Evolutionary conservation across 306 rosid species (phyloP).

Genomic region (Sicyos baderoa): DNA sequence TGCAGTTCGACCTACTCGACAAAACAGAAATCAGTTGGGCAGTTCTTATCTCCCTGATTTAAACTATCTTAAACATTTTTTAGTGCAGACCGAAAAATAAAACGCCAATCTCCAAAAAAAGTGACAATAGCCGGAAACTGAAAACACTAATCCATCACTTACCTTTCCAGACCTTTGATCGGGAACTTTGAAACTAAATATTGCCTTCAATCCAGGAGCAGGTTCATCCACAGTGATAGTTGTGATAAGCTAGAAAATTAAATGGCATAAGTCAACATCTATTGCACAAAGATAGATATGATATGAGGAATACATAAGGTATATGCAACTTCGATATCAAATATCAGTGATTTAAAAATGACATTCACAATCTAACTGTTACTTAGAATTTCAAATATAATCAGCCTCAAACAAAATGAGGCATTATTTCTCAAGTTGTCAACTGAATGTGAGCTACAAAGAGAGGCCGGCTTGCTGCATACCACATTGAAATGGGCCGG

Average conservation of each 20-base stretch:
- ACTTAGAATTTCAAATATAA: background rate
- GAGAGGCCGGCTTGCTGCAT: background rate
- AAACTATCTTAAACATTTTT: background rate
- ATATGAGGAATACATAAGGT: background rate
- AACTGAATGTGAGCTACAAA: background rate
- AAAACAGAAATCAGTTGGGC: conserved; percentile 22
- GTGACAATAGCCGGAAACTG: background rate
- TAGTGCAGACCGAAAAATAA: background rate
- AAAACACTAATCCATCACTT: conserved; percentile 17
- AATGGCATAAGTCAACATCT: conserved; percentile 12
- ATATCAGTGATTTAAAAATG: background rate
- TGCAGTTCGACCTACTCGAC: conserved; percentile 66
- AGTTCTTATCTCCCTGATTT: background rate
- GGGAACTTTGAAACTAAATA: conserved; percentile 65
- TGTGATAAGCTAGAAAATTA: conserved; percentile 44
- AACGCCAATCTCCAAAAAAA: too few species aligned
- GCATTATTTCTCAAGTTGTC: background rate
- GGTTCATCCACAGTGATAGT: conserved; percentile 65
- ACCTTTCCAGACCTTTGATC: conserved; percentile 96
- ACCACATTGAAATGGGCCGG: background rate
- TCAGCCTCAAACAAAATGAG: background rate
- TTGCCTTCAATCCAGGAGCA: conserved; percentile 73
- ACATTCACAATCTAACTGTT: background rate
- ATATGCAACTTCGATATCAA: background rate
- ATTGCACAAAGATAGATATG: background rate